Evolutionary conservation across 148 eudicot species (phyloP).

Genomic region (Pouteria glomerata): DNA sequence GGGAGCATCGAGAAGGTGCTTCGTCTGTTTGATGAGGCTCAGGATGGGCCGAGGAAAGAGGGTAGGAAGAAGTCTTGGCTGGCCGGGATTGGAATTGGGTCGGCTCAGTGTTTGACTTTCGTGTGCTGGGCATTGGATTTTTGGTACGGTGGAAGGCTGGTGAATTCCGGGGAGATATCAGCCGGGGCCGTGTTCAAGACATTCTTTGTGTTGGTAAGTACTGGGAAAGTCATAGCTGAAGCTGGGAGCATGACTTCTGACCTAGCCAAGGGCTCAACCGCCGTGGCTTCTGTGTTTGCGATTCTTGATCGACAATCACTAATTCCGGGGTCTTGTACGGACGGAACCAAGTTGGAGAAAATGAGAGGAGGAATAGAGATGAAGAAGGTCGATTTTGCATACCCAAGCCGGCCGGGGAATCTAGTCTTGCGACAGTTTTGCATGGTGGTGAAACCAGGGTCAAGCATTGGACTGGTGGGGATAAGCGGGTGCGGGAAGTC

Average conservation of each 20-base stretch:
- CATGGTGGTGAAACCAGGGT: conserved; percentile 68
- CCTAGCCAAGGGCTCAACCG: conserved; percentile 76
- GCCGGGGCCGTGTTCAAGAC: conserved; percentile 93
- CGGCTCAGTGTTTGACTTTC: conserved; percentile 80
- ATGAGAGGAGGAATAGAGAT: conserved; percentile 62
- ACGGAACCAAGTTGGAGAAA: conserved; percentile 33
- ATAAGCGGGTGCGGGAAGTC: conserved; percentile 96
- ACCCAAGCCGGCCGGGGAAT: conserved; percentile 57
- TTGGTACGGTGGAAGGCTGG: conserved; percentile 86
- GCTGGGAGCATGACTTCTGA: conserved; percentile 99
- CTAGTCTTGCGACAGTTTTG: conserved; percentile 45
- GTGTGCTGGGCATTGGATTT: conserved; percentile 95
- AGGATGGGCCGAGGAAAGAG: conserved; percentile 72
- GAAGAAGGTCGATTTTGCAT: conserved; percentile 66
- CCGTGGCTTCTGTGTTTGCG: conserved; percentile 70
- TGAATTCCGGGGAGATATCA: conserved; percentile 62
- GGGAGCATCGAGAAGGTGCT: conserved; percentile 58
- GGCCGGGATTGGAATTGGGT: conserved; percentile 82
- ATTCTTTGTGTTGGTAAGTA: conserved; percentile 82
- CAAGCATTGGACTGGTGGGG: conserved; percentile 84
- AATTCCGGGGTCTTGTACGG: conserved; percentile 25
- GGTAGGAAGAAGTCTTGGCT: conserved; percentile 74
- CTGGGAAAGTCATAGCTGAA: conserved; percentile 92
- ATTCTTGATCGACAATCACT: conserved; percentile 70
- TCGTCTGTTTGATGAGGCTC: conserved; percentile 69